A percentile compares a stretch with the other conserved stretches of the same genome.
These are phyloP conservation scores for Trypanosoma vivax DNA, from an alignment of 208 protist species.

Conservation along the genomic window DNA sequence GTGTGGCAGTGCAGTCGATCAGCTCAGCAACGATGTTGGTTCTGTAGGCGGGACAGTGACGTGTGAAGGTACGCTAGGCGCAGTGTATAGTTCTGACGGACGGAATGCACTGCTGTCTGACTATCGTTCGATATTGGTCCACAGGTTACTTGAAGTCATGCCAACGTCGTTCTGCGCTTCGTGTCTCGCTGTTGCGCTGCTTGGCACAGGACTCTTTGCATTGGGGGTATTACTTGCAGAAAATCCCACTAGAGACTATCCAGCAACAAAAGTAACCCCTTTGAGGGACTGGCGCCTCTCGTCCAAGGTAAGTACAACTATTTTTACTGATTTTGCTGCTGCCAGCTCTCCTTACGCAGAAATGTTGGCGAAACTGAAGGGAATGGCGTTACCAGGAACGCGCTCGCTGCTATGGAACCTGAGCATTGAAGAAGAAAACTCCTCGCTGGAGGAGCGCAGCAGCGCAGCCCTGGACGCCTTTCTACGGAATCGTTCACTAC, in stretches of 20 bases:
- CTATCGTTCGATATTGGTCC: background rate
- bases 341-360: no score
- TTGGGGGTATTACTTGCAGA: no score
- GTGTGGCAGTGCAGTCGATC: no score
- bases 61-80: background rate
- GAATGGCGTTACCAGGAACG: slow-evolving; percentile 2
- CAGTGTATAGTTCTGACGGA: background rate
- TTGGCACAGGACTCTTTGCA: background rate
- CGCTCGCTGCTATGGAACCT: background rate
- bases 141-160: slow-evolving; percentile 8
- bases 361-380: background rate
- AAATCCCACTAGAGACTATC: no score
- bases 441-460: background rate
- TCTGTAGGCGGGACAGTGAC: no score
- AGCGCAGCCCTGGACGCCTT: slow-evolving; percentile 7
- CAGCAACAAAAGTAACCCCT: no score
- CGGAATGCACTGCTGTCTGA: background rate
- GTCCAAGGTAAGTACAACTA: no score
- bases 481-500: background rate
- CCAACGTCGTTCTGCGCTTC: background rate
- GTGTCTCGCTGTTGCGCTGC: background rate
- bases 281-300: no score
- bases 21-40: no score
- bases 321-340: no score
- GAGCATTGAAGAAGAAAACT: background rate